Evolutionary conservation across 805 yeast genomes (phyloP).

Genomic region (Millerozyma acaciae): DNA sequence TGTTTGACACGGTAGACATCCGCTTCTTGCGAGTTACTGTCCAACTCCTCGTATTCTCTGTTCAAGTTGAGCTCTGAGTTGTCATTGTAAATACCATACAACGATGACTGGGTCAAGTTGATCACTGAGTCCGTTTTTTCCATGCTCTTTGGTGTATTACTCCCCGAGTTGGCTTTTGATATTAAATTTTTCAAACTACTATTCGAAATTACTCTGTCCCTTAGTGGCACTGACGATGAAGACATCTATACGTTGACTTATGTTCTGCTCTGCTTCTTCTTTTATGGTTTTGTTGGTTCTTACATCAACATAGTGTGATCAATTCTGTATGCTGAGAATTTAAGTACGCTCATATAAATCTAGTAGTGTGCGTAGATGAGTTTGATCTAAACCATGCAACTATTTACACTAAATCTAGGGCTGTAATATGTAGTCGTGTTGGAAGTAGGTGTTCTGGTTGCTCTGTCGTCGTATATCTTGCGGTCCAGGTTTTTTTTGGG

Average conservation of each 20-base stretch:
- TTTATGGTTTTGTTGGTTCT: not conserved
- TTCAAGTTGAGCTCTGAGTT: slow-evolving; percentile 35
- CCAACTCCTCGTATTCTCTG: slow-evolving; percentile 19
- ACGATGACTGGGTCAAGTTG: slow-evolving; percentile 48
- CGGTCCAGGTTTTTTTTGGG: no score
- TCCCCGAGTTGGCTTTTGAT: slow-evolving; percentile 13
- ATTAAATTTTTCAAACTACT: slow-evolving; percentile 13
- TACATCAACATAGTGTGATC: not conserved
- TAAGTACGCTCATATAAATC: no score
- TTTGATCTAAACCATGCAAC: no score
- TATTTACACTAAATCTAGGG: no score
- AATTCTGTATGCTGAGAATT: no score
- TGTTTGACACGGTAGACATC: not conserved
- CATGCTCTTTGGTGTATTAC: slow-evolving; percentile 20
- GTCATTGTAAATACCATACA: slow-evolving; percentile 49
- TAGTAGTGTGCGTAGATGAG: no score
- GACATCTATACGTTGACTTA: no score
- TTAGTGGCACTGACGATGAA: slow-evolving; percentile 6
- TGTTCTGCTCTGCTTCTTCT: slow-evolving; percentile 1
- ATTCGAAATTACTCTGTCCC: slow-evolving; percentile 17
- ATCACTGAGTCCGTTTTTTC: slow-evolving; percentile 39
- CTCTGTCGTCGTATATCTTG: no score
- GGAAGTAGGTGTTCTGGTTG: no score
- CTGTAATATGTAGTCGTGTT: no score
- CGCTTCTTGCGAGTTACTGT: slow-evolving; percentile 1